A percentile compares a stretch with the other conserved stretches of the same genome.
phyloP scores from a whole-genome alignment of 345 rosid genomes.

The Syzygium jambos region DNA sequence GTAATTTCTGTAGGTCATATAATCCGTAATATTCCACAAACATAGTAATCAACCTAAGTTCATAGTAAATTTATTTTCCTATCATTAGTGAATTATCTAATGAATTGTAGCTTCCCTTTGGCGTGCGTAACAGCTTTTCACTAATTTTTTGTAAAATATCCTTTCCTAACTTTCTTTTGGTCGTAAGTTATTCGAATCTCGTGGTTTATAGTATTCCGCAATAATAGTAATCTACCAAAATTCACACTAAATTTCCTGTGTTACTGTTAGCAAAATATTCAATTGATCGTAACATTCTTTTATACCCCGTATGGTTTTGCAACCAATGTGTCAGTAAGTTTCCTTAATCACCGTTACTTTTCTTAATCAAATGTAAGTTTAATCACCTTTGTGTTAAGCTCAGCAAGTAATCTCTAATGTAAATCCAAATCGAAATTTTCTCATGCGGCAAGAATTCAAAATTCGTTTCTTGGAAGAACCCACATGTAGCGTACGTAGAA shows the following conservation, averaged over 20 bases:
- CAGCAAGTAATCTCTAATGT: background rate
- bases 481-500: background rate
- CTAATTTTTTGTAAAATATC: background rate
- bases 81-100: background rate
- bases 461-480: background rate
- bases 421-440: background rate
- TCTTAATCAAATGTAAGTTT: background rate
- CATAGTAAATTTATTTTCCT: background rate
- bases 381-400: background rate
- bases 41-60: background rate
- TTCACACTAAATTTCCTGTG: background rate
- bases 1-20: background rate
- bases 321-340: background rate
- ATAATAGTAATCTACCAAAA: background rate
- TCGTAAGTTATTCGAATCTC: background rate
- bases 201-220: background rate
- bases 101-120: background rate
- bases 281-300: background rate
- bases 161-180: background rate
- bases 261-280: background rate
- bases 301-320: background rate
- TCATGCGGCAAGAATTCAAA: background rate
- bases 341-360: background rate
- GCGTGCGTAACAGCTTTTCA: background rate
- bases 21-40: background rate